Conservation (phyloP, 176 grass and related monocot species). For the Carex pumila region DNA sequence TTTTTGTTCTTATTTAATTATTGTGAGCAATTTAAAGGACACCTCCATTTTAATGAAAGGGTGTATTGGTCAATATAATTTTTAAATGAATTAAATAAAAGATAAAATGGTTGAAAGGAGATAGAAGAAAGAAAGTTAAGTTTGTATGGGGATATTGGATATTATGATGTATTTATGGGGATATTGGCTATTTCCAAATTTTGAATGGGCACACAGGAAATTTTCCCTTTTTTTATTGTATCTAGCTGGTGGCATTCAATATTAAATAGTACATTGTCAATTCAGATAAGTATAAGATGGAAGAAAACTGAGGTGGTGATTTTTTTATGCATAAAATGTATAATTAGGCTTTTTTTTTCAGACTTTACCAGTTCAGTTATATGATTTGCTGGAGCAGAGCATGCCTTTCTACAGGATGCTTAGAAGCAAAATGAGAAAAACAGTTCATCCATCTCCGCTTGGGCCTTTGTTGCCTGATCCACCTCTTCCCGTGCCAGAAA, state of each 20-base stretch:
- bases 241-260: not conserved
- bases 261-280: not conserved
- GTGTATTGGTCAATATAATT: too few species aligned
- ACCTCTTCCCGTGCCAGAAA: conserved; percentile 76
- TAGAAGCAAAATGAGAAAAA: conserved; percentile 53
- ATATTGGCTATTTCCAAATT: too few species aligned
- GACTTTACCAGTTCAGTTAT: conserved; percentile 72
- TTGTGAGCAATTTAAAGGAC: too few species aligned
- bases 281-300: not conserved
- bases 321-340: conserved; percentile 11
- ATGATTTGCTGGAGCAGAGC: conserved; percentile 87
- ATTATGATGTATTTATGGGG: too few species aligned
- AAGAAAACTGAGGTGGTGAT: not conserved
- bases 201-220: too few species aligned
- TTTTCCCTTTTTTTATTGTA: not conserved
- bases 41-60: too few species aligned
- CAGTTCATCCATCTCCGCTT: conserved; percentile 16
- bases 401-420: conserved; percentile 94
- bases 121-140: too few species aligned
- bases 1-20: too few species aligned
- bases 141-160: too few species aligned
- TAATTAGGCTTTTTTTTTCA: conserved; percentile 25
- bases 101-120: too few species aligned
- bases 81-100: too few species aligned
- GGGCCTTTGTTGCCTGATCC: conserved; percentile 50